phyloP scores from a whole-genome alignment of 1,139 yeast genomes.

The Yamadazyma dendronema region DNA sequence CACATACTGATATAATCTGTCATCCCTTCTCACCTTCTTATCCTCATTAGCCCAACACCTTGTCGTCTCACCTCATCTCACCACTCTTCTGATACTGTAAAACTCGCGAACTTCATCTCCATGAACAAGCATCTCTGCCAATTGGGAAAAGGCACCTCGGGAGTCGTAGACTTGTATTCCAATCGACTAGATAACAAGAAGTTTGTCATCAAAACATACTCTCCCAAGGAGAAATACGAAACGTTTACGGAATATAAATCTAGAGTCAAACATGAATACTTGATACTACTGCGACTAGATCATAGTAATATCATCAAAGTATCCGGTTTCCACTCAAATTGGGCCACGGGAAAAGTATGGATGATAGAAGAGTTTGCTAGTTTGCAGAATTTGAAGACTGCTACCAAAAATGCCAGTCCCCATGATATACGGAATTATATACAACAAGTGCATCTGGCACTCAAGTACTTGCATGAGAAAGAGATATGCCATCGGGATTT shows the following conservation, averaged over 20 bases:
- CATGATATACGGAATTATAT: constrained; percentile 29
- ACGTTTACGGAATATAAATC: constrained; percentile 31
- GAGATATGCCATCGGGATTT: constrained; percentile 43
- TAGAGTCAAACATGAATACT: constrained; percentile 40
- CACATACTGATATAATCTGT: background rate
- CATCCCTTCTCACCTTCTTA: no score
- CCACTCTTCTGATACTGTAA: no score
- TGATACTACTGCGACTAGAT: constrained; percentile 22
- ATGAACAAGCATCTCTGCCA: no score
- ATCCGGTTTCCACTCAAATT: constrained; percentile 22
- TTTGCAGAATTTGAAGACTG: constrained; percentile 19
- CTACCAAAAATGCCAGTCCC: constrained; percentile 12
- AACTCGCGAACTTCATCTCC: no score
- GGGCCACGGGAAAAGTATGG: constrained; percentile 20
- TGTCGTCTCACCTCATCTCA: no score
- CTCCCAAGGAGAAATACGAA: constrained; percentile 35
- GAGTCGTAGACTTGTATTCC: constrained; percentile 35
- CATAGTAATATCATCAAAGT: constrained; percentile 38
- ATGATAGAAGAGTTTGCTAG: constrained; percentile 36
- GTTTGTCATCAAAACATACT: constrained; percentile 45
- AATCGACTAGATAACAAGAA: background rate
- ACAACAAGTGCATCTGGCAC: constrained; percentile 33
- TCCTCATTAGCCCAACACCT: no score
- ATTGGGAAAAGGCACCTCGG: constrained; percentile 38
- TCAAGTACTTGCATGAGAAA: constrained; percentile 30